Evolutionary conservation across 2,329 filamentous ascomycete genomes (phyloP).

Genomic region (Leptoxyphium fumago): DNA sequence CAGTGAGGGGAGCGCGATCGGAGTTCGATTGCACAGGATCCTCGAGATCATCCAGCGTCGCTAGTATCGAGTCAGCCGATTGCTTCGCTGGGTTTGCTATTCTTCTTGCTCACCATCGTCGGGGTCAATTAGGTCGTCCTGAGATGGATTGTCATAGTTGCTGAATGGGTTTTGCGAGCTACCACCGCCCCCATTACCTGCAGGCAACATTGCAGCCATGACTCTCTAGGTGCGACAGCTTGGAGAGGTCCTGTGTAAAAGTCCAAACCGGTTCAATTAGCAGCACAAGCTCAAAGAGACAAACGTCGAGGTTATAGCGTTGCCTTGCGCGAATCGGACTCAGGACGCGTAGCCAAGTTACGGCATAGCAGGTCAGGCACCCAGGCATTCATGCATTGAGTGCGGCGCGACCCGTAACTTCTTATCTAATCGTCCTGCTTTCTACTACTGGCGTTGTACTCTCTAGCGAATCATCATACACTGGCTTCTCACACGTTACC

Average conservation of each 20-base stretch:
- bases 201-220: conserved; percentile 33
- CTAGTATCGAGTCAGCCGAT: conserved; percentile 26
- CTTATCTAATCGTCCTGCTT: conserved; percentile 1
- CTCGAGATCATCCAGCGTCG: conserved; percentile 83
- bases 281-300: no score
- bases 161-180: conserved; percentile 20
- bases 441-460: no score
- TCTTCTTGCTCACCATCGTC: conserved; percentile 29
- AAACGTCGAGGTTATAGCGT: neutral
- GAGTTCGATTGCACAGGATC: conserved; percentile 56
- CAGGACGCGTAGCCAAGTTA: neutral
- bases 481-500: no score
- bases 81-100: neutral
- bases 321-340: neutral
- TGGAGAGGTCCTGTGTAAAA: no score
- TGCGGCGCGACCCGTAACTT: no score
- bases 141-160: conserved; percentile 30
- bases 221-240: neutral
- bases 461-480: no score
- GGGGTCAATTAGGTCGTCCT: conserved; percentile 37
- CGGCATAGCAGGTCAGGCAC: neutral
- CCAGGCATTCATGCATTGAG: neutral
- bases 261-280: no score
- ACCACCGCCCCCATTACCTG: conserved; percentile 17
- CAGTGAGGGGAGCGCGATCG: conserved; percentile 65